Evolutionary conservation across 805 yeast genomes (phyloP).

Genomic region (Saturnispora halmiae): DNA sequence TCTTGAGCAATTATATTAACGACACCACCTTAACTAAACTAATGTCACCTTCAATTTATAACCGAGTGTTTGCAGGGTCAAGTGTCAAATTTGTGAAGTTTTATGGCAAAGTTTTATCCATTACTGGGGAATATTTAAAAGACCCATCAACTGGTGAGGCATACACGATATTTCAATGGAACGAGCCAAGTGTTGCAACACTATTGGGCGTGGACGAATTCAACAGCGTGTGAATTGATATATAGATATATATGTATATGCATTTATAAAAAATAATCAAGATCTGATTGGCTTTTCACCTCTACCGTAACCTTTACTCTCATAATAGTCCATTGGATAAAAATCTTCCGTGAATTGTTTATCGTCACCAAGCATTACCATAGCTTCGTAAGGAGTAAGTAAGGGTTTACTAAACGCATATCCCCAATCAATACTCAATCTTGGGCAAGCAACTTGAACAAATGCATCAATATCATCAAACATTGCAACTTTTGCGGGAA

Average conservation of each 20-base stretch:
- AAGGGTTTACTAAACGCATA: constrained; percentile 91
- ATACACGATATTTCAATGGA: constrained; percentile 40
- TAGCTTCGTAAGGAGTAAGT: constrained; percentile 91
- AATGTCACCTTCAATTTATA: constrained; percentile 54
- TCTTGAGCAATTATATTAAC: constrained; percentile 52
- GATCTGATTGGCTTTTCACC: constrained; percentile 56
- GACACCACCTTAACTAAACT: constrained; percentile 49
- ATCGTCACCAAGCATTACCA: constrained; percentile 77
- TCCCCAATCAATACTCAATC: constrained; percentile 97
- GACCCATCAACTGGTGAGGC: constrained; percentile 19
- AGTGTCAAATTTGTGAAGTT: constrained; percentile 42
- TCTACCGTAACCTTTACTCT: constrained; percentile 83
- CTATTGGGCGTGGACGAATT: constrained; percentile 56
- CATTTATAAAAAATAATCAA: not conserved
- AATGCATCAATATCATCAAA: constrained; percentile 92
- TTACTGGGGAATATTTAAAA: constrained; percentile 32
- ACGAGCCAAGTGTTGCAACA: constrained; percentile 52
- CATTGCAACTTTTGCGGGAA: constrained; percentile 85
- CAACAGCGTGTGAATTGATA: constrained; percentile 13
- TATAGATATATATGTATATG: not conserved
- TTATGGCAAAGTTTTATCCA: constrained; percentile 32
- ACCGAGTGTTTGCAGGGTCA: constrained; percentile 43
- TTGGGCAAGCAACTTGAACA: constrained; percentile 95
- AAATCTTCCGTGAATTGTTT: constrained; percentile 49
- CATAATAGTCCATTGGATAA: constrained; percentile 96